These are phyloP conservation scores for Penicillium nordicum DNA, from an alignment of 2,329 filamentous ascomycete species.

Conservation along the genomic window DNA sequence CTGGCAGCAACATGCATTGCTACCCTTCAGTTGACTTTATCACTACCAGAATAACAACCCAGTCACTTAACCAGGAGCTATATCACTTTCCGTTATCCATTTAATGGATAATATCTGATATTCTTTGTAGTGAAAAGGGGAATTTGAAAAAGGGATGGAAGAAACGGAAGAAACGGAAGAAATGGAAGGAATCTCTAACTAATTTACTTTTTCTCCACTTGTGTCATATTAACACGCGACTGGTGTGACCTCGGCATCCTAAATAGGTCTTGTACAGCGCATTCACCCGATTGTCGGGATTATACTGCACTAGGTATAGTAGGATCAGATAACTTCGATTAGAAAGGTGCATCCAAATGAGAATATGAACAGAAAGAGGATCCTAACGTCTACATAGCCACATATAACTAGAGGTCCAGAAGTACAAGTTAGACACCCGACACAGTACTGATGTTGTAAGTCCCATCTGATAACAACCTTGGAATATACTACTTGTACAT, in stretches of 20 bases:
- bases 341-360: background rate
- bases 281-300: slow-evolving; percentile 4
- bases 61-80: background rate
- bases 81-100: background rate
- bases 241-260: slow-evolving; percentile 5
- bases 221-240: slow-evolving; percentile 1
- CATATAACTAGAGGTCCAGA: background rate
- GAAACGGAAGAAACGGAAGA: background rate
- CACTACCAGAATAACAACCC: background rate
- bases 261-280: background rate
- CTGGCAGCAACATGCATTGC: slow-evolving; percentile 2
- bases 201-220: background rate
- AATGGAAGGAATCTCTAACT: background rate
- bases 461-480: too few species aligned
- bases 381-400: too few species aligned
- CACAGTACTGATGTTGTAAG: background rate
- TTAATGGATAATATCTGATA: background rate
- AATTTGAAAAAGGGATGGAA: background rate
- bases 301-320: background rate
- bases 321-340: slow-evolving; percentile 3
- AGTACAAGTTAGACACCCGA: background rate
- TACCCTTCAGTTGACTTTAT: background rate
- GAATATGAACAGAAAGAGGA: background rate
- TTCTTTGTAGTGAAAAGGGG: background rate
- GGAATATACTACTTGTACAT: background rate